phyloP scores from a whole-genome alignment of 345 rosid genomes.

The Citrus unshiu region DNA sequence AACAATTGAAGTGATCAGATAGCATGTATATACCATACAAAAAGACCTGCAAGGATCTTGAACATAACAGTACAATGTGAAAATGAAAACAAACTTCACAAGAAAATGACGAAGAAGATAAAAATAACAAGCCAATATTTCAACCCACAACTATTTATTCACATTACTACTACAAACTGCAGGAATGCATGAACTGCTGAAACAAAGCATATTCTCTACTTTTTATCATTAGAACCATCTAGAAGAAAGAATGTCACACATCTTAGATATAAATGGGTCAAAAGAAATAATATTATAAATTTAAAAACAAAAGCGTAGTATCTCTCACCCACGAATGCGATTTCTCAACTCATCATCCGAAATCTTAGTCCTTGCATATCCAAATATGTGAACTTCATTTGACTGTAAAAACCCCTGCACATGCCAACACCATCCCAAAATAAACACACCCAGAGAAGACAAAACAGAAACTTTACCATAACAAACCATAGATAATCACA shows the following conservation, averaged over 20 bases:
- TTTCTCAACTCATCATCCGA: constrained; percentile 67
- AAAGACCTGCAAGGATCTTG: neutral
- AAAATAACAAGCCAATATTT: neutral
- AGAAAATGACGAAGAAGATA: neutral
- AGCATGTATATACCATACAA: neutral
- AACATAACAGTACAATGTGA: neutral
- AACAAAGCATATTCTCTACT: neutral
- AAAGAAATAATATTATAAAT: neutral
- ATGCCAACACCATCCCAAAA: constrained; percentile 8
- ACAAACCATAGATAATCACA: neutral
- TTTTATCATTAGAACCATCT: neutral
- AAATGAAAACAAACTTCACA: neutral
- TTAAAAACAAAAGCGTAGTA: neutral
- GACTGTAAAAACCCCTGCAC: constrained; percentile 77
- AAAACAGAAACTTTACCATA: neutral
- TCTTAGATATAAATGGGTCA: neutral
- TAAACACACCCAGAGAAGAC: neutral
- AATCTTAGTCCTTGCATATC: constrained; percentile 90
- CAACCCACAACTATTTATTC: neutral
- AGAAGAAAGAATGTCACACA: neutral
- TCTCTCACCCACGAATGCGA: constrained; percentile 67
- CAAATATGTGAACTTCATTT: constrained; percentile 85
- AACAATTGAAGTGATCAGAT: neutral
- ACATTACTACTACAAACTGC: neutral
- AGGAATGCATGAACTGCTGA: neutral